phyloP scores from a whole-genome alignment of 2,329 filamentous ascomycete species.

The Didymella exigua region DNA sequence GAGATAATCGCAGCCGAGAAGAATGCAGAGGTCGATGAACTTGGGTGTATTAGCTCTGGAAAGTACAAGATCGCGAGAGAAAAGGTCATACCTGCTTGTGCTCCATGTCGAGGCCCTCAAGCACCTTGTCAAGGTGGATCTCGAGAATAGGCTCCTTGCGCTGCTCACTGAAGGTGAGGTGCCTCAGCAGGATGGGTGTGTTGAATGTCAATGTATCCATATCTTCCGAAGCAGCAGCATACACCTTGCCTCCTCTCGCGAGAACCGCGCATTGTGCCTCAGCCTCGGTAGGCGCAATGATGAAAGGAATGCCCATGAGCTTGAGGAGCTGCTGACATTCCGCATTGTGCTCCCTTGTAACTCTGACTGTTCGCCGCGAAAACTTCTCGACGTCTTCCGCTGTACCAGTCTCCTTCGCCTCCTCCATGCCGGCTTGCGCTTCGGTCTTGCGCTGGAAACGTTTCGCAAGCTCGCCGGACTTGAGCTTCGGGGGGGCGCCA shows the following conservation, averaged over 20 bases:
- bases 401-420: constrained; percentile 96
- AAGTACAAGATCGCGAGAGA: not conserved
- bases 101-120: constrained; percentile 88
- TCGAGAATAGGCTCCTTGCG: constrained; percentile 97
- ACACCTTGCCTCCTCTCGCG: constrained; percentile 90
- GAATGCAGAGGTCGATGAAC: constrained; percentile 97
- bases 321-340: constrained; percentile 91
- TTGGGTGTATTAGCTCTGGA: constrained; percentile 46
- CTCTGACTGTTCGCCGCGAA: constrained; percentile 86
- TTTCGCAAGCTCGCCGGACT: constrained; percentile 95
- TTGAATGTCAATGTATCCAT: constrained; percentile 99
- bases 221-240: constrained; percentile 94
- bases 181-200: constrained; percentile 84
- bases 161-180: constrained; percentile 96
- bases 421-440: constrained; percentile 85
- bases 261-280: constrained; percentile 95
- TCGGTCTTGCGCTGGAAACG: constrained; percentile 94
- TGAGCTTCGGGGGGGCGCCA: constrained; percentile 93
- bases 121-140: constrained; percentile 83
- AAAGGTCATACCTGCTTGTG: constrained; percentile 68
- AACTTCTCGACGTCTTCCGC: constrained; percentile 99
- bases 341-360: constrained; percentile 94
- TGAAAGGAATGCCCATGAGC: constrained; percentile 95
- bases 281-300: constrained; percentile 93
- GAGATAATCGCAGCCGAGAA: constrained; percentile 96